phyloP scores from a whole-genome alignment of 1,284 basidiomycete species.

The Psilocybe mexicana region DNA sequence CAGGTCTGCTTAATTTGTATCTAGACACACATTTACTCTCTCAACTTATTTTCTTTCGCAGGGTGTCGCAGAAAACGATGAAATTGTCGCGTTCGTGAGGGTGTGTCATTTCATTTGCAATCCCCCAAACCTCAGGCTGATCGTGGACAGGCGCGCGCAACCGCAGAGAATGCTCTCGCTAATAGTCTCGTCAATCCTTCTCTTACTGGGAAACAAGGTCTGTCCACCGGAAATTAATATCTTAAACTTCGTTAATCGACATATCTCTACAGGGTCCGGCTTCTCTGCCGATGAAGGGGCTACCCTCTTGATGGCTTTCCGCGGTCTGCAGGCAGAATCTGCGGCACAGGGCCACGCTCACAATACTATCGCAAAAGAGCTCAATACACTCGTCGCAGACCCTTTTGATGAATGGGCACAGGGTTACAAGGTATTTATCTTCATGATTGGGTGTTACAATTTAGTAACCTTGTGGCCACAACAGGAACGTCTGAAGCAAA shows the following conservation, averaged over 20 bases:
- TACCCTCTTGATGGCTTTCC: conserved; percentile 74
- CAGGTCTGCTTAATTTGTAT: conserved; percentile 49
- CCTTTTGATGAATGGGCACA: conserved; percentile 77
- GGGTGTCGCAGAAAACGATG: conserved; percentile 78
- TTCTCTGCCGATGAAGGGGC: conserved; percentile 79
- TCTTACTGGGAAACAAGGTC: conserved; percentile 54
- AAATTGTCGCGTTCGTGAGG: conserved; percentile 79
- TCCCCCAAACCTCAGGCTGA: conserved; percentile 10
- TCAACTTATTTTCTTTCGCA: conserved; percentile 32
- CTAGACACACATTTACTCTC: conserved; percentile 18
- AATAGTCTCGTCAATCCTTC: conserved; percentile 54
- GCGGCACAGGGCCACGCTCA: conserved; percentile 66
- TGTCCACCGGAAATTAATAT: conserved; percentile 17
- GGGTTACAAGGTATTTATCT: conserved; percentile 54
- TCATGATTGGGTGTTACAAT: conserved; percentile 1
- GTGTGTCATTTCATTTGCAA: conserved; percentile 41
- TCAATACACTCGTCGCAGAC: conserved; percentile 65
- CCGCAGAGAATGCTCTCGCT: conserved; percentile 63
- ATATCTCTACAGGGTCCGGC: conserved; percentile 48
- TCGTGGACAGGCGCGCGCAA: conserved; percentile 53
- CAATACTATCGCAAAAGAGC: conserved; percentile 64
- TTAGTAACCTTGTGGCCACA: conserved; percentile 12
- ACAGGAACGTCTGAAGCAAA: conserved; percentile 61
- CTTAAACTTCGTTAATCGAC: conserved; percentile 8
- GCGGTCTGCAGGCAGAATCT: conserved; percentile 75